Percentiles rank a stretch among this genome's conserved stretches.
phyloP scores from a whole-genome alignment of 2,329 filamentous ascomycete species.

The Microdochium trichocladiopsis region DNA sequence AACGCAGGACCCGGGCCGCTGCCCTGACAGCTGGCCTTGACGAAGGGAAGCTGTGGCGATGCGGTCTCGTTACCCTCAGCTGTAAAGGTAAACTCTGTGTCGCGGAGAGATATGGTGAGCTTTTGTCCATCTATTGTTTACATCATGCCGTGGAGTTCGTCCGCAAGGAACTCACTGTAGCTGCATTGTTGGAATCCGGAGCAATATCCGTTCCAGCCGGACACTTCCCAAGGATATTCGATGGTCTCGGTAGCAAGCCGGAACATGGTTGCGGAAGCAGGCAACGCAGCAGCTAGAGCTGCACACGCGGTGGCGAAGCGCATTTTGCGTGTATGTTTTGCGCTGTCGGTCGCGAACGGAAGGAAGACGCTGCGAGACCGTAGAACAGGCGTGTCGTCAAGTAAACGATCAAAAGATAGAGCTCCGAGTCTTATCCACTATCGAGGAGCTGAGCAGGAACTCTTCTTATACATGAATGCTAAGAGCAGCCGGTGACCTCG shows the following conservation, averaged over 20 bases:
- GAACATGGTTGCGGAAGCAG: background rate
- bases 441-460: no score
- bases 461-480: no score
- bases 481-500: no score
- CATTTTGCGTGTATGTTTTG: background rate
- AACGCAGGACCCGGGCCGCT: background rate
- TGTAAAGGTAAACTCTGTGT: background rate
- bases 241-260: background rate
- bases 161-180: background rate
- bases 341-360: background rate
- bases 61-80: background rate
- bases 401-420: background rate
- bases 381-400: background rate
- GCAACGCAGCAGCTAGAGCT: background rate
- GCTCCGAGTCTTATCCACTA: background rate
- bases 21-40: background rate
- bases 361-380: background rate
- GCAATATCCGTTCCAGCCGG: background rate
- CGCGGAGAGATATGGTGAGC: background rate
- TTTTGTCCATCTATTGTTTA: background rate
- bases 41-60: background rate
- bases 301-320: background rate
- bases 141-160: background rate
- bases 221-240: background rate
- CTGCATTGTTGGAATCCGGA: background rate